These are phyloP conservation scores for Xylariaceae sp. DNA, from an alignment of 2,329 filamentous ascomycete species.

Conservation along the genomic window DNA sequence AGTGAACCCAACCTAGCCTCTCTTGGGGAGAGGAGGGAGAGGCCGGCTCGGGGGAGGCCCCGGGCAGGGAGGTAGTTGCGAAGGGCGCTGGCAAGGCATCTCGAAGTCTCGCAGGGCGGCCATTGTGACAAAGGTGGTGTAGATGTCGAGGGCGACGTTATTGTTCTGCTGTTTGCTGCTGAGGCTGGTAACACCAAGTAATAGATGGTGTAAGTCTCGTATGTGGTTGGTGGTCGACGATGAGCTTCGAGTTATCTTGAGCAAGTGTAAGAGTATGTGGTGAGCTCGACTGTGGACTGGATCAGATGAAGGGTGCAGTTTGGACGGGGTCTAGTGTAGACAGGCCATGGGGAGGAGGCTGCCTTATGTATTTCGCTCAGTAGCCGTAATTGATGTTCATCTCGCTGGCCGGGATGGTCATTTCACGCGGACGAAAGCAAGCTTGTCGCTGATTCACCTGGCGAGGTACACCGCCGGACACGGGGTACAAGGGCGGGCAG, in stretches of 20 bases:
- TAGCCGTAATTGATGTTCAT: constrained; percentile 16
- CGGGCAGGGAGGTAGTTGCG: constrained; percentile 60
- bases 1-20: constrained; percentile 44
- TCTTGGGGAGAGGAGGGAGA: constrained; percentile 58
- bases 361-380: constrained; percentile 23
- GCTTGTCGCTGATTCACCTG: constrained; percentile 15
- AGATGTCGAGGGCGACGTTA: neutral
- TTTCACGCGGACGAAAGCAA: constrained; percentile 9
- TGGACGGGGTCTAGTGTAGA: too few species aligned
- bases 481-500: constrained; percentile 14
- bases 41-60: constrained; percentile 58
- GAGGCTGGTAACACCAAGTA: neutral
- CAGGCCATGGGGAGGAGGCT: constrained; percentile 18
- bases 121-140: constrained; percentile 18
- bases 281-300: constrained; percentile 16
- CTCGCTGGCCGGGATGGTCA: too few species aligned
- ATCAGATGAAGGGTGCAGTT: constrained; percentile 8
- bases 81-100: constrained; percentile 55
- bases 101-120: constrained; percentile 25
- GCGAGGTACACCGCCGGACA: constrained; percentile 24
- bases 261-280: constrained; percentile 1
- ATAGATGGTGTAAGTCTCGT: too few species aligned
- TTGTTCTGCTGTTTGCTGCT: neutral
- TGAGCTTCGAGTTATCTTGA: neutral
- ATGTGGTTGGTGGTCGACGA: too few species aligned